phyloP scores from a whole-genome alignment of 1,284 basidiomycete genomes.

The Microstroma glucosiphilum region DNA sequence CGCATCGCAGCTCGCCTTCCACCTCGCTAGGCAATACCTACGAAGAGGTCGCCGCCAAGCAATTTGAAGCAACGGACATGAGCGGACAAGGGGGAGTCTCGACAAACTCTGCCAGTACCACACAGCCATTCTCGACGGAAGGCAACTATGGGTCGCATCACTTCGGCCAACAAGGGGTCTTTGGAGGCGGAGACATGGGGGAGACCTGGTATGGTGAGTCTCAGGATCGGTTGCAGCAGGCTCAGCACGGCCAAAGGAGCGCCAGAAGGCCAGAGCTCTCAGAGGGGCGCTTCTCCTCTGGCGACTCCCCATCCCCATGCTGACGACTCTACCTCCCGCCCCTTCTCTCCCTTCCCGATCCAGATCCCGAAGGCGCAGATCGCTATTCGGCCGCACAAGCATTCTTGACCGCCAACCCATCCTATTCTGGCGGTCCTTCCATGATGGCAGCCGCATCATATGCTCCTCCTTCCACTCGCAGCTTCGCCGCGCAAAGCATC shows the following conservation, averaged over 20 bases:
- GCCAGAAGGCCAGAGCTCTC: background rate
- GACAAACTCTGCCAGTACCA: background rate
- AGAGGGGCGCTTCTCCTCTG: background rate
- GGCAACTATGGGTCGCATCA: background rate
- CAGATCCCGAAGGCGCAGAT: conserved; percentile 6
- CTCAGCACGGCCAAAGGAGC: background rate
- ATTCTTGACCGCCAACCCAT: background rate
- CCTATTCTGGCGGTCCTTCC: background rate
- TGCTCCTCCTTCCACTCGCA: background rate
- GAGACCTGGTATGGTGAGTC: conserved; percentile 4
- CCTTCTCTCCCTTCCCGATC: background rate
- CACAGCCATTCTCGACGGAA: background rate
- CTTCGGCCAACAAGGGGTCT: background rate
- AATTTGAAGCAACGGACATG: background rate
- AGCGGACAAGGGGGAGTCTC: background rate
- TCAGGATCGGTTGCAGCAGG: background rate
- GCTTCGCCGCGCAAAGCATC: background rate
- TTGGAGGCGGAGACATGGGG: background rate
- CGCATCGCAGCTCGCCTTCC: conserved; percentile 2
- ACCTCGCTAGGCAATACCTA: background rate
- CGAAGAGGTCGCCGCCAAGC: background rate
- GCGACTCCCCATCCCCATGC: background rate
- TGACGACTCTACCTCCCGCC: background rate
- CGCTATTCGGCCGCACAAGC: background rate
- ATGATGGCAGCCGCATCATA: background rate